Percentiles rank a stretch among this genome's conserved stretches.
These are phyloP conservation scores for Mortierella sp. DNA, from an alignment of 371 early-diverging fungal species.

Conservation along the genomic window DNA sequence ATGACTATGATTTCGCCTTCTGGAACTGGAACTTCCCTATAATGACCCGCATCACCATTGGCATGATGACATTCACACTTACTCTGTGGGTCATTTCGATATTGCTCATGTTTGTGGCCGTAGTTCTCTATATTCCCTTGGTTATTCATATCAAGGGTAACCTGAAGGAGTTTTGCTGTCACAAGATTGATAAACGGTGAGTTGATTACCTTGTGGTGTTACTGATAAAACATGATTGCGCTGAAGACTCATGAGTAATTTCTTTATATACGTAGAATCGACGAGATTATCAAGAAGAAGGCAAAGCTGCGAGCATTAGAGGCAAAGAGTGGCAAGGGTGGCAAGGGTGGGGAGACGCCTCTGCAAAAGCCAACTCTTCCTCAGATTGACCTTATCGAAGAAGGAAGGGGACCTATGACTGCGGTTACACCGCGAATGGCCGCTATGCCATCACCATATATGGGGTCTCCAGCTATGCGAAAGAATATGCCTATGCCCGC, in stretches of 20 bases:
- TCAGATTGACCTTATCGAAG: conserved; percentile 40
- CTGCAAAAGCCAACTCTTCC: conserved; percentile 45
- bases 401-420: conserved; percentile 14
- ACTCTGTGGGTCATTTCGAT: conserved; percentile 58
- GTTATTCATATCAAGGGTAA: conserved; percentile 87
- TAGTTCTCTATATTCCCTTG: conserved; percentile 83
- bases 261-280: conserved; percentile 28
- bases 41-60: conserved; percentile 19
- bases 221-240: background rate
- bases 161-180: conserved; percentile 92
- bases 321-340: conserved; percentile 35
- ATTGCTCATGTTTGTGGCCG: conserved; percentile 67
- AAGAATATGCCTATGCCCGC: conserved; percentile 14
- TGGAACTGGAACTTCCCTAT: conserved; percentile 3
- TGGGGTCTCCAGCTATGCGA: conserved; percentile 19
- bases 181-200: conserved; percentile 90
- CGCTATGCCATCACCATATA: conserved; percentile 14
- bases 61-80: conserved; percentile 45
- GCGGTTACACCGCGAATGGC: conserved; percentile 17
- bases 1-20: background rate
- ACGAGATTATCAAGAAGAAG: conserved; percentile 52
- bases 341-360: conserved; percentile 12
- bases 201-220: background rate
- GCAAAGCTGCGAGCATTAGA: conserved; percentile 39
- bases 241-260: background rate